Conservation (phyloP, 768 basidiomycete species). For the Suillus placidus region DNA sequence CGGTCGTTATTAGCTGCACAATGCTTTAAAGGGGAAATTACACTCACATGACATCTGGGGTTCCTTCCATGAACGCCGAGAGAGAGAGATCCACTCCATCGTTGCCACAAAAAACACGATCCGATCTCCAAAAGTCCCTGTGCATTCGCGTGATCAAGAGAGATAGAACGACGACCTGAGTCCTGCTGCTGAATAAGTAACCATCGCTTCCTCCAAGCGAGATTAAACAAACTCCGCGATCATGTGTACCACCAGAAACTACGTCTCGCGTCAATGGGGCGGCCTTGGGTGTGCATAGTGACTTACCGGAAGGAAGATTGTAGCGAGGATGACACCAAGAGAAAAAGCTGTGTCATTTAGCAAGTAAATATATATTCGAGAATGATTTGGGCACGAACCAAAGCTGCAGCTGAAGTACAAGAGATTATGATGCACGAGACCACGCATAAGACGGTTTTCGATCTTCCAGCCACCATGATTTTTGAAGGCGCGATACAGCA, state of each 20-base stretch:
- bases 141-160: not conserved
- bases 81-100: not conserved
- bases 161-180: not conserved
- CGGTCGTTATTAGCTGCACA: not conserved
- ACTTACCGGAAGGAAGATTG: not conserved
- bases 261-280: not conserved
- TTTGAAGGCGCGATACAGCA: not conserved
- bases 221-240: not conserved
- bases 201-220: not conserved
- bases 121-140: not conserved
- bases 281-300: not conserved
- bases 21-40: not conserved
- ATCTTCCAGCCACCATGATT: not conserved
- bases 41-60: not conserved
- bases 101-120: not conserved
- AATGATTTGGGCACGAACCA: not conserved
- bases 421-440: not conserved
- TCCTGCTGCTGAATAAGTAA: not conserved
- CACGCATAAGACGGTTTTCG: not conserved
- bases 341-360: not conserved
- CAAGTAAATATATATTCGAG: not conserved
- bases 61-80: not conserved
- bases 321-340: not conserved
- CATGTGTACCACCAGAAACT: not conserved
- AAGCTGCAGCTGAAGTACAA: not conserved